Evolutionary conservation across 2,329 filamentous ascomycete species (phyloP).

Genomic region (Pyrenophora tritici-repentis): DNA sequence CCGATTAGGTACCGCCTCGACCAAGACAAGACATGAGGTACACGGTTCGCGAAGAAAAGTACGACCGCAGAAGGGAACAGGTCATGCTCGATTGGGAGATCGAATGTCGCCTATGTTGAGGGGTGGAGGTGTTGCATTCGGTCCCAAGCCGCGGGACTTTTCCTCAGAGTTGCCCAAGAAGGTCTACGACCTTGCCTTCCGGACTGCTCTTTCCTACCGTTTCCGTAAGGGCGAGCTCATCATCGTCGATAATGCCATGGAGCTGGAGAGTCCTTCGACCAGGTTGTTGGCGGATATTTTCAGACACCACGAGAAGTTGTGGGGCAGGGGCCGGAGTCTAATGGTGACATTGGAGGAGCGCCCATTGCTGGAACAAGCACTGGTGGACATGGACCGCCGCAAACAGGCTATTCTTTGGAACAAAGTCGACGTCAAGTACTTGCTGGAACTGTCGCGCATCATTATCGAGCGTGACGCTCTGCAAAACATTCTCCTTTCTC

Average conservation of each 20-base stretch:
- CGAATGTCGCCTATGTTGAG: constrained; percentile 79
- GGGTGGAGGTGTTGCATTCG: constrained; percentile 86
- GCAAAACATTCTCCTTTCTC: constrained; percentile 65
- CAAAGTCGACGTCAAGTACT: constrained; percentile 95
- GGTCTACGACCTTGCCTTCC: constrained; percentile 94
- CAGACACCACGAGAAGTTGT: constrained; percentile 63
- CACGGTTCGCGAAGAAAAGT: constrained; percentile 83
- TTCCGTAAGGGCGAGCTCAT: constrained; percentile 86
- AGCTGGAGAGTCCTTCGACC: constrained; percentile 68
- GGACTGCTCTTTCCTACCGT: constrained; percentile 89
- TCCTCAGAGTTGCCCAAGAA: constrained; percentile 81
- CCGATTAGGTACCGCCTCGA: constrained; percentile 72
- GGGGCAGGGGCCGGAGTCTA: constrained; percentile 34
- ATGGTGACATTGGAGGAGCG: constrained; percentile 38
- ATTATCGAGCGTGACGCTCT: constrained; percentile 85
- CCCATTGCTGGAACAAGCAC: constrained; percentile 65
- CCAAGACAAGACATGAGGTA: constrained; percentile 69
- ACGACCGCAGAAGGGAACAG: constrained; percentile 83
- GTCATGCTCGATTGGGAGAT: constrained; percentile 76
- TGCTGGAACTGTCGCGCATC: constrained; percentile 81
- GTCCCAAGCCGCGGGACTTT: constrained; percentile 93
- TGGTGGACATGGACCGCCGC: constrained; percentile 69
- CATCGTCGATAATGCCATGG: constrained; percentile 77
- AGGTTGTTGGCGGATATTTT: constrained; percentile 72
- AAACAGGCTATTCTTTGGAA: constrained; percentile 70